A percentile compares a stretch with the other conserved stretches of the same genome.
phyloP scores from a whole-genome alignment of 768 basidiomycete genomes.

The Suillus luteus region DNA sequence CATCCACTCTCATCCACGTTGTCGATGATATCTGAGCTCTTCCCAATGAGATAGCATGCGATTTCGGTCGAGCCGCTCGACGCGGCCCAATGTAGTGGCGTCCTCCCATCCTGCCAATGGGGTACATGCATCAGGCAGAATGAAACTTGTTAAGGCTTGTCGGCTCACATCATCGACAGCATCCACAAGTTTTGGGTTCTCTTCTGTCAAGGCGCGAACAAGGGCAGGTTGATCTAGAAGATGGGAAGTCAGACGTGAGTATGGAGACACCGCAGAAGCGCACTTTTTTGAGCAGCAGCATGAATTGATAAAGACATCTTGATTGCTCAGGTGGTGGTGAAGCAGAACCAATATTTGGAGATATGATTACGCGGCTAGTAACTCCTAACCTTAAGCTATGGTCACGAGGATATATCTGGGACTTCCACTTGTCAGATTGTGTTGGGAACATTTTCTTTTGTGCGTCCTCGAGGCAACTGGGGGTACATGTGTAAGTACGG shows the following conservation, averaged over 20 bases:
- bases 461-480: neutral
- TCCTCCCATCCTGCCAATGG: conserved; percentile 64
- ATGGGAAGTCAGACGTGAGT: neutral
- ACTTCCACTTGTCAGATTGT: neutral
- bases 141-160: neutral
- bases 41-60: conserved; percentile 65
- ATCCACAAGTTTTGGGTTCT: conserved; percentile 64
- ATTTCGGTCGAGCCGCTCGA: conserved; percentile 73
- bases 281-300: conserved; percentile 71
- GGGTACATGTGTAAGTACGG: neutral
- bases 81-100: conserved; percentile 86
- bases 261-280: conserved; percentile 16
- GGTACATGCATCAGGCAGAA: neutral
- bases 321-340: conserved; percentile 5
- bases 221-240: conserved; percentile 66
- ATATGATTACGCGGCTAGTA: conserved; percentile 17
- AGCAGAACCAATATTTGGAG: neutral
- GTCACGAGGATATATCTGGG: conserved; percentile 13
- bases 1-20: conserved; percentile 68
- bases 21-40: conserved; percentile 63
- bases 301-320: conserved; percentile 58
- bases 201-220: conserved; percentile 62
- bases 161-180: conserved; percentile 58
- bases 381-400: conserved; percentile 28
- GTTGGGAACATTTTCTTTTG: neutral